phyloP scores from a whole-genome alignment of 2,329 filamentous ascomycete species.

The Ceratocystis diversiconidia region DNA sequence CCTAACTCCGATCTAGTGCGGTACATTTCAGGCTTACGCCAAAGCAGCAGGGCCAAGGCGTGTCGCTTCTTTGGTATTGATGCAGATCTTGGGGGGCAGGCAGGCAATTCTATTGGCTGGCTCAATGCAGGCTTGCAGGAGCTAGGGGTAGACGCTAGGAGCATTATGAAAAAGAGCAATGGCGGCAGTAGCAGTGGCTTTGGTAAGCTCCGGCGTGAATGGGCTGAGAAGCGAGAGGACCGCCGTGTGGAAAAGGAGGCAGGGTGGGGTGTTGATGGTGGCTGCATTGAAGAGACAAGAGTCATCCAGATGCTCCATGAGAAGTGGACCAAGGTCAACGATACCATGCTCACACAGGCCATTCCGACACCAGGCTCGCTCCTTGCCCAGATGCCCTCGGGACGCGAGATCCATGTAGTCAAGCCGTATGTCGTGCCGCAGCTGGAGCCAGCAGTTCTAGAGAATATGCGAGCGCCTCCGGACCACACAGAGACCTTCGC shows the following conservation, averaged over 20 bases:
- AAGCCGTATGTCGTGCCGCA: conserved; percentile 52
- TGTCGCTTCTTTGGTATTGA: conserved; percentile 86
- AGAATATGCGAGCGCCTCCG: conserved; percentile 31
- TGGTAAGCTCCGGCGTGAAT: conserved; percentile 55
- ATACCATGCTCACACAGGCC: conserved; percentile 70
- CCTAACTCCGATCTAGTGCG: conserved; percentile 52
- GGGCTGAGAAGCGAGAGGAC: conserved; percentile 66
- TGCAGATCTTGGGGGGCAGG: conserved; percentile 67
- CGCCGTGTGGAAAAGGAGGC: conserved; percentile 58
- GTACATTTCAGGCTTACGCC: conserved; percentile 62
- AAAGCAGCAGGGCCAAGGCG: conserved; percentile 66
- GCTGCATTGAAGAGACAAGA: conserved; percentile 67
- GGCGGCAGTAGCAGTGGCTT: conserved; percentile 33
- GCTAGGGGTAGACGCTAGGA: conserved; percentile 45
- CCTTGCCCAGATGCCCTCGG: conserved; percentile 68
- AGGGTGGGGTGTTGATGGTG: conserved; percentile 70
- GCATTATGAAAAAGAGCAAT: conserved; percentile 34
- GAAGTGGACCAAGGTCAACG: conserved; percentile 89
- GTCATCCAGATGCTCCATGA: conserved; percentile 74
- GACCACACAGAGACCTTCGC: conserved; percentile 30
- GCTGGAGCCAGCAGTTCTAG: conserved; percentile 51
- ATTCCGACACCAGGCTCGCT: conserved; percentile 60
- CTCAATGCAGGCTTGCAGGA: conserved; percentile 62
- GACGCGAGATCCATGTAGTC: conserved; percentile 67
- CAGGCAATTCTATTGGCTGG: conserved; percentile 79